Percentiles rank a stretch among this genome's conserved stretches.
Evolutionary conservation across 331 rosid genomes (phyloP).

Genomic region (Stylosanthes scabra): DNA sequence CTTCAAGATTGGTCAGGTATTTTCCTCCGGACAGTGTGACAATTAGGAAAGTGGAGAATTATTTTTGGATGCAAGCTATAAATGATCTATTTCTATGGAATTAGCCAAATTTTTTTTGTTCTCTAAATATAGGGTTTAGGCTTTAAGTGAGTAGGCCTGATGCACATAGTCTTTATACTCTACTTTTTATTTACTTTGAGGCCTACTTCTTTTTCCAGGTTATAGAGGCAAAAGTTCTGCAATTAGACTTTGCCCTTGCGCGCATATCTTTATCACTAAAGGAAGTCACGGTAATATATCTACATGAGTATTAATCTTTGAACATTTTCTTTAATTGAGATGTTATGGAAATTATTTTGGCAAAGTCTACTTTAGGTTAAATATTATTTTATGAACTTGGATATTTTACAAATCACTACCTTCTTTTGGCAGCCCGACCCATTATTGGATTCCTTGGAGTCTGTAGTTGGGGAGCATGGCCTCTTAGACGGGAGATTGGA

Average conservation of each 20-base stretch:
- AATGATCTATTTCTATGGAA: slow-evolving; percentile 20
- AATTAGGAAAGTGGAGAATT: slow-evolving; percentile 12
- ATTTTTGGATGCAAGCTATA: slow-evolving; percentile 23
- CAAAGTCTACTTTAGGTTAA: slow-evolving; percentile 24
- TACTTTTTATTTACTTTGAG: slow-evolving; percentile 36
- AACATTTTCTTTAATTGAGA: slow-evolving; percentile 17
- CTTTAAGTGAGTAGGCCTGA: slow-evolving; percentile 21
- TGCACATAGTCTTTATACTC: slow-evolving; percentile 13
- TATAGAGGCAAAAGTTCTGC: slow-evolving; percentile 91
- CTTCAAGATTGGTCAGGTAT: slow-evolving; percentile 96
- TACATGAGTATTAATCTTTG: neutral
- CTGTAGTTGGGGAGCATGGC: slow-evolving; percentile 73
- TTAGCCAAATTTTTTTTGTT: slow-evolving; percentile 8
- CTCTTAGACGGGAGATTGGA: slow-evolving; percentile 73
- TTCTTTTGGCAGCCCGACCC: slow-evolving; percentile 88
- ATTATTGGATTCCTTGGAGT: slow-evolving; percentile 72
- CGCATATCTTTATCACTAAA: slow-evolving; percentile 85
- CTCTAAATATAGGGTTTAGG: slow-evolving; percentile 8
- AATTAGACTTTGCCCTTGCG: slow-evolving; percentile 70
- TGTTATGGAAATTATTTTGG: slow-evolving; percentile 9
- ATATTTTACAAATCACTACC: slow-evolving; percentile 31
- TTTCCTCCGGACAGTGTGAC: slow-evolving; percentile 27
- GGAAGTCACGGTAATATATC: slow-evolving; percentile 69
- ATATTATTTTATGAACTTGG: slow-evolving; percentile 8
- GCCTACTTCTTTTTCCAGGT: slow-evolving; percentile 59